Conservation (phyloP, 352 stramenopile species). For the Phytophthora vignae region DNA sequence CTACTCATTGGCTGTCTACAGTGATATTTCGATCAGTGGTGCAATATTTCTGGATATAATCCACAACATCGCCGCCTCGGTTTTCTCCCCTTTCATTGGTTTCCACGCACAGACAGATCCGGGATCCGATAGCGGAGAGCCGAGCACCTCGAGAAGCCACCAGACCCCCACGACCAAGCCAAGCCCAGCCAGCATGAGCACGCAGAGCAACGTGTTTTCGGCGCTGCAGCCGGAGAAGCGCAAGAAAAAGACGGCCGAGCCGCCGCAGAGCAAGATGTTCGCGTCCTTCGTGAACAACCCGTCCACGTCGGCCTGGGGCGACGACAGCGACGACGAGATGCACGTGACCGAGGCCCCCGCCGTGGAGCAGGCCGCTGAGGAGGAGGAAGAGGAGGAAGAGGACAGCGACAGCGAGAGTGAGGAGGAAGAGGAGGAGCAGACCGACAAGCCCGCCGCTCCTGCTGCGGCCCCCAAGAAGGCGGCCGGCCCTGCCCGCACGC, state of each 20-base stretch:
- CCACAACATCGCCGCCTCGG: too few relatives aligned
- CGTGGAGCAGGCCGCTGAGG: conserved; percentile 48
- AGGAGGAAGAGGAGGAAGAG: conserved; percentile 63
- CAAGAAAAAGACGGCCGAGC: conserved; percentile 59
- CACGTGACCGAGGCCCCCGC: conserved; percentile 43
- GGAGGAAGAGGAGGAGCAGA: conserved; percentile 53
- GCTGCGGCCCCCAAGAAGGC: conserved; percentile 45
- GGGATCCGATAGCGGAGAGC: too few relatives aligned
- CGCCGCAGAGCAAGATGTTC: conserved; percentile 58
- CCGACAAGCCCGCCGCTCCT: conserved; percentile 16
- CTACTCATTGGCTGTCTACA: too few relatives aligned
- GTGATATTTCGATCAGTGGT: too few relatives aligned
- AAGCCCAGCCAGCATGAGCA: conserved; percentile 22
- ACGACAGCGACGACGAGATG: conserved; percentile 82
- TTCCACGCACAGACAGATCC: conserved; percentile 27
- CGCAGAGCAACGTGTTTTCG: conserved; percentile 52
- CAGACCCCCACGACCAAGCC: background rate
- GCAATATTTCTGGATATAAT: too few relatives aligned
- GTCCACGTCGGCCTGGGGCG: conserved; percentile 68
- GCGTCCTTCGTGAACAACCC: conserved; percentile 79
- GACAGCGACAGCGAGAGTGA: conserved; percentile 50
- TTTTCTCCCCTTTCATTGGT: too few relatives aligned
- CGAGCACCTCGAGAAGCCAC: background rate
- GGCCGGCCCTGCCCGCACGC: conserved; percentile 39
- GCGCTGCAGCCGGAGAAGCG: conserved; percentile 74